These are phyloP conservation scores for Pulveroboletus ravenelii DNA, from an alignment of 768 basidiomycete species.

Conservation along the genomic window DNA sequence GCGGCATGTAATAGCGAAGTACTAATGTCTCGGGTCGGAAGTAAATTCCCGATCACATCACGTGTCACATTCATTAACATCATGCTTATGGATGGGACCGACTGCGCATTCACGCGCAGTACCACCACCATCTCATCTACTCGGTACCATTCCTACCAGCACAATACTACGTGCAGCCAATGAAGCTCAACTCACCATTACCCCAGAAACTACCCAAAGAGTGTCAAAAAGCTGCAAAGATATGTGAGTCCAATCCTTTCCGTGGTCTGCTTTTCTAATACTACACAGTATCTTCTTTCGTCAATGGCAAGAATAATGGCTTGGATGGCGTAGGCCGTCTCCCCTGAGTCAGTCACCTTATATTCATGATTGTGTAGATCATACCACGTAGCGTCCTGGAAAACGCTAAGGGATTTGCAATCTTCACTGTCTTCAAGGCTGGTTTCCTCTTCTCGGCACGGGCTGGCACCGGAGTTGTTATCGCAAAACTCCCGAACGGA, in stretches of 20 bases:
- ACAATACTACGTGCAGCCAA: slow-evolving; percentile 12
- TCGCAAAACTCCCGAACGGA: slow-evolving; percentile 77
- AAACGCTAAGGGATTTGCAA: slow-evolving; percentile 75
- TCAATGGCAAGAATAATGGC: slow-evolving; percentile 74
- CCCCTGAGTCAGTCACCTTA: not conserved
- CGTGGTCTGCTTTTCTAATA: not conserved
- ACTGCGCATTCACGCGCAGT: slow-evolving; percentile 18
- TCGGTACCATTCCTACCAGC: not conserved
- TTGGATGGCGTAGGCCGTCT: slow-evolving; percentile 62
- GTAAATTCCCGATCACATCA: slow-evolving; percentile 15
- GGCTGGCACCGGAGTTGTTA: slow-evolving; percentile 83
- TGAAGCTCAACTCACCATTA: slow-evolving; percentile 49
- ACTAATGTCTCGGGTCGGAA: too few species aligned
- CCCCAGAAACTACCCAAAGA: slow-evolving; percentile 69
- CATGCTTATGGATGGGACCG: not conserved
- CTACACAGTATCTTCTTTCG: slow-evolving; percentile 71
- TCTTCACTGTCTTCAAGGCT: slow-evolving; percentile 81
- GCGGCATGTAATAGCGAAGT: slow-evolving; percentile 1
- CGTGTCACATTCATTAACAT: slow-evolving; percentile 14
- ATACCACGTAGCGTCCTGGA: slow-evolving; percentile 53
- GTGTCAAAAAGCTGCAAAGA: slow-evolving; percentile 83
- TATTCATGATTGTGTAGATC: slow-evolving; percentile 33
- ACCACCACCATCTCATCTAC: not conserved
- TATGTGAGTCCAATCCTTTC: slow-evolving; percentile 47
- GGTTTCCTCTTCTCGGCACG: slow-evolving; percentile 67